Evolutionary conservation across 1,284 basidiomycete species (phyloP).

Genomic region (Puccinia polysora): DNA sequence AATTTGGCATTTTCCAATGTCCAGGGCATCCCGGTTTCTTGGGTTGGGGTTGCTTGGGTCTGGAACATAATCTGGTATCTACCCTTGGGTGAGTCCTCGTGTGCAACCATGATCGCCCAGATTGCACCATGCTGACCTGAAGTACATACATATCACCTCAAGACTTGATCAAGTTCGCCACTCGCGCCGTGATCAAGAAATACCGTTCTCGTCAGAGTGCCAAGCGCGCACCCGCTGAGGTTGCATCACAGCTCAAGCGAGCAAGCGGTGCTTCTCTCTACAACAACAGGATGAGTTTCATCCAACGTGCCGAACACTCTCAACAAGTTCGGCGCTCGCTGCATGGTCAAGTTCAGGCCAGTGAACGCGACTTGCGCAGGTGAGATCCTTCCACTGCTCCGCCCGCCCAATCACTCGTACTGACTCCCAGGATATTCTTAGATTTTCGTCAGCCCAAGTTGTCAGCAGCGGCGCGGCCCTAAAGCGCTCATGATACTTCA

Average conservation of each 20-base stretch:
- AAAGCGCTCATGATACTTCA: slow-evolving; percentile 2
- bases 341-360: slow-evolving; percentile 20
- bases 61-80: slow-evolving; percentile 43
- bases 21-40: slow-evolving; percentile 64
- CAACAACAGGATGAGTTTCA: slow-evolving; percentile 84
- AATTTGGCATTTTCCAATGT: slow-evolving; percentile 29
- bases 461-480: slow-evolving; percentile 23
- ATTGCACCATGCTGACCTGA: background rate
- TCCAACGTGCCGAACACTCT: slow-evolving; percentile 62
- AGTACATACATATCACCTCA: slow-evolving; percentile 56
- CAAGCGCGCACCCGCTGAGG: slow-evolving; percentile 52
- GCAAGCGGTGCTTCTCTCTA: slow-evolving; percentile 85
- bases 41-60: slow-evolving; percentile 82
- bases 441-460: slow-evolving; percentile 31
- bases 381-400: background rate
- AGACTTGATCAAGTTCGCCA: slow-evolving; percentile 90
- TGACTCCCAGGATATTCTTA: background rate
- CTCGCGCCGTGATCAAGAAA: slow-evolving; percentile 59
- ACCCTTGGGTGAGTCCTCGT: slow-evolving; percentile 34
- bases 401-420: background rate
- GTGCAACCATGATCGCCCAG: background rate
- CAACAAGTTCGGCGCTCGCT: background rate
- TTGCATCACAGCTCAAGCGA: slow-evolving; percentile 64
- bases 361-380: slow-evolving; percentile 33
- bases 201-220: slow-evolving; percentile 54